phyloP scores from a whole-genome alignment of 805 yeast species.

The Yarrowia divulgata region DNA sequence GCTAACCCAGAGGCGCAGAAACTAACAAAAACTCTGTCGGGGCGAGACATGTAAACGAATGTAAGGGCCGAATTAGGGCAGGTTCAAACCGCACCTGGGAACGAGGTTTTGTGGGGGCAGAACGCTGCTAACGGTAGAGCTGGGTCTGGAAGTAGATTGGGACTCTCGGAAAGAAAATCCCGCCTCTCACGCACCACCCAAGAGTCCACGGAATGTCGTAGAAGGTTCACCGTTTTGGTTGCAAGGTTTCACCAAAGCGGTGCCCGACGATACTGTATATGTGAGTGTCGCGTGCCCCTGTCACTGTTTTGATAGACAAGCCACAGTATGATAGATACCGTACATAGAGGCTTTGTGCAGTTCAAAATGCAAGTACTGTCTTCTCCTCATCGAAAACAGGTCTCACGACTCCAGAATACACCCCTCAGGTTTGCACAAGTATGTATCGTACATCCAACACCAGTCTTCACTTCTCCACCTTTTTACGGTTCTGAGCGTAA shows the following conservation, averaged over 20 bases:
- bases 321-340: constrained; percentile 5
- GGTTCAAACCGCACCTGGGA: not conserved
- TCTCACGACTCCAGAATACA: not conserved
- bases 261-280: not conserved
- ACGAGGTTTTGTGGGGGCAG: not conserved
- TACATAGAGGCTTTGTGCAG: too few relatives aligned
- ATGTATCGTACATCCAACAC: too few relatives aligned
- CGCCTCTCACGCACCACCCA: too few relatives aligned
- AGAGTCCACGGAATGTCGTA: not conserved
- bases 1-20: not conserved
- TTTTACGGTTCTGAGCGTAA: constrained; percentile 2
- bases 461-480: not conserved
- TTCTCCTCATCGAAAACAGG: not conserved
- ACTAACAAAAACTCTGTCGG: not conserved
- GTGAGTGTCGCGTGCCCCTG: constrained; percentile 19
- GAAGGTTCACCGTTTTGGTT: not conserved
- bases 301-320: constrained; percentile 23
- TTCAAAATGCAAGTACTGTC: too few relatives aligned
- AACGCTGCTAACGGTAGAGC: too few relatives aligned
- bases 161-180: too few relatives aligned
- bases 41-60: constrained; percentile 14
- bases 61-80: not conserved
- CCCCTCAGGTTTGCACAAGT: too few relatives aligned
- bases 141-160: not conserved
- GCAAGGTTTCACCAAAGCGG: not conserved